Percentiles rank a stretch among this genome's conserved stretches.
phyloP scores from a whole-genome alignment of 352 stramenopile genomes.

The Phytopythium boreale region DNA sequence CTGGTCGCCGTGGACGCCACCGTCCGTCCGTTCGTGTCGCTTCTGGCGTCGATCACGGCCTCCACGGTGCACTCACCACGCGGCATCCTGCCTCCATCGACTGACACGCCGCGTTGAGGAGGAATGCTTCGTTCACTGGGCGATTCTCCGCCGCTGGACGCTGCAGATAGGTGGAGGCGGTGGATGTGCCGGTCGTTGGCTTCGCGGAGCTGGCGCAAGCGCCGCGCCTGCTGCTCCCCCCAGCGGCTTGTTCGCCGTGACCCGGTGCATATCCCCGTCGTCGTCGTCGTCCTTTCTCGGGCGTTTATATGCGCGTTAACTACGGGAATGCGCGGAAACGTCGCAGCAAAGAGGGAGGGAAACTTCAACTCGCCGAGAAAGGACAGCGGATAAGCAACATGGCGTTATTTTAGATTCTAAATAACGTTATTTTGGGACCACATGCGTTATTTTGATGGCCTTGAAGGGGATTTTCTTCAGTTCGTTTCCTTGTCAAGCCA shows the following conservation, averaged over 20 bases:
- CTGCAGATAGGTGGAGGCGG: conserved; percentile 23
- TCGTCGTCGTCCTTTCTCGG: not conserved
- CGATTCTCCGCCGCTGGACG: not conserved
- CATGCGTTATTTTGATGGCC: not conserved
- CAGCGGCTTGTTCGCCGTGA: conserved; percentile 19
- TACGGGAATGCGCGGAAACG: not conserved
- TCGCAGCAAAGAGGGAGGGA: not conserved
- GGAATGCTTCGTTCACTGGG: not conserved
- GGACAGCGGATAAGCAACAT: not conserved
- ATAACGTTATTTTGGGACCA: not conserved
- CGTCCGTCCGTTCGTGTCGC: conserved; percentile 3
- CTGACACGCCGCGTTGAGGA: not conserved
- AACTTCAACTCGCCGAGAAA: not conserved
- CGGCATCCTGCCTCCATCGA: not conserved
- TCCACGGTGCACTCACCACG: conserved; percentile 33
- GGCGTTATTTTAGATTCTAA: too few relatives aligned
- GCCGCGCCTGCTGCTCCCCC: conserved; percentile 46
- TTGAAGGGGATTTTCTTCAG: not conserved
- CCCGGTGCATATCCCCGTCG: conserved; percentile 20
- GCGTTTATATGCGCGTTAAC: not conserved
- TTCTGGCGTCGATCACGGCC: conserved; percentile 36
- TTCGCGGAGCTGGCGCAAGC: conserved; percentile 41
- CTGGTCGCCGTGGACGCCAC: conserved; percentile 18
- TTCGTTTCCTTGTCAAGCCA: conserved; percentile 1
- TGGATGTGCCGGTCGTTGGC: conserved; percentile 32